Base-by-base conservation (phyloP, 2,329 filamentous ascomycete genomes). In the Clarireedia hainanense region DNA sequence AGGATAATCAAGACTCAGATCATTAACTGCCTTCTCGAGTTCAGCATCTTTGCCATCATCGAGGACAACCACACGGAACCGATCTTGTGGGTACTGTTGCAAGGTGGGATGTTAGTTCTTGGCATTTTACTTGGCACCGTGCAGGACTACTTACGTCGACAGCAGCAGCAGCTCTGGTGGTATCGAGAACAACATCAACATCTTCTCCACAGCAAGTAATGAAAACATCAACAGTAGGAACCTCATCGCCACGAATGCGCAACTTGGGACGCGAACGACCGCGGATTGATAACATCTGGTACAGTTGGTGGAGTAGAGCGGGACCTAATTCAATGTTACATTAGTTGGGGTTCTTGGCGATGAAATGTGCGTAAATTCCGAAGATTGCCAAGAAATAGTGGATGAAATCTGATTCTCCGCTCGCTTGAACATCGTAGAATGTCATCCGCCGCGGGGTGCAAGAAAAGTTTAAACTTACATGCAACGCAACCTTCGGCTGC, bases 181-280 rank as follows among this genome's bases (percentile, higher is more conserved):
- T 54, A 34, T 54, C 52, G 49, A 83, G 67, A 2, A 83, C 75
- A 2, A 83, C 68, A 14, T 80, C 77, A 39, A 77, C 71, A 1
- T 80, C 75, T 62, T 84, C 80, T 14, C 77, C 76, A 57, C 80
- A 84, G 68, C 77, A 81, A 1, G 80, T 80, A 5, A 84, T 67
- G 48, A 83, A 74, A 2, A 80, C 71, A 60, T 84, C 80, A 3
- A 84, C 77, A 1, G 77, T 77, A 0, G 81, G 77, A 3, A 76
- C 73, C 14, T 17, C 23, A 7, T 54, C n/a, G 23, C 52, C 52
- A 30, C 43, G 34, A 42, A 2, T 76, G 26, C 79, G 69, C 46
- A 84, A 68, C 73, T 79, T 78, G 1, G 79, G 77, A 24, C 79
- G 71, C 15, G 72, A 71, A 24, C 80, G 72, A 68, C 76, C 76